Evolutionary conservation across 345 rosid species (phyloP).

Genomic region (Hibiscus syriacus): DNA sequence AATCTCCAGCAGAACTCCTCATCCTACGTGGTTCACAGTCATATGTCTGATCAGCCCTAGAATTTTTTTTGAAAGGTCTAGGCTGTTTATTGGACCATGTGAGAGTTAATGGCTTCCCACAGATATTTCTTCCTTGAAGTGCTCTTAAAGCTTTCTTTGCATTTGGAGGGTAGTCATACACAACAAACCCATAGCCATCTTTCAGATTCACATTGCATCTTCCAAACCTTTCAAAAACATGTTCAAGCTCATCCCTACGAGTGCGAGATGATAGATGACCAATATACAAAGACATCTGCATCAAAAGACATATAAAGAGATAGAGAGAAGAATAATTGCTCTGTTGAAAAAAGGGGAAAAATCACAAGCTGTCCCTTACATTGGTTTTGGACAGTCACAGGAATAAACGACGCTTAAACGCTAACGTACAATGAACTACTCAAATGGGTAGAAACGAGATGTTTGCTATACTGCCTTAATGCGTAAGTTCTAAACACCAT

Average conservation of each 20-base stretch:
- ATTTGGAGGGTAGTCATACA: conserved; percentile 36
- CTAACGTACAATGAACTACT: too few relatives aligned
- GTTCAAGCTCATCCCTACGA: conserved; percentile 31
- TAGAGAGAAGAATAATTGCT: too few relatives aligned
- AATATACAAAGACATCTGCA: conserved; percentile 43
- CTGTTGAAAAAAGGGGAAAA: too few relatives aligned
- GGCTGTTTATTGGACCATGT: conserved; percentile 52
- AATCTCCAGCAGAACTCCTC: conserved; percentile 14
- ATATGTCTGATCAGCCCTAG: conserved; percentile 15
- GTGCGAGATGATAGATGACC: conserved; percentile 32
- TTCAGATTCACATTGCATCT: conserved; percentile 31
- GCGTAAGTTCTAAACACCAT: too few relatives aligned
- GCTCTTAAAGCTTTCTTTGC: conserved; percentile 42
- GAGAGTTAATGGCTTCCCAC: conserved; percentile 36
- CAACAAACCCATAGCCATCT: conserved; percentile 48
- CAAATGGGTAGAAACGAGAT: too few relatives aligned
- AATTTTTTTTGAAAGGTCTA: conserved; percentile 18
- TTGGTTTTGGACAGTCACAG: not conserved
- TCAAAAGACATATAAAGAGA: not conserved
- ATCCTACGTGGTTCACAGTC: conserved; percentile 7
- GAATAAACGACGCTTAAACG: not conserved
- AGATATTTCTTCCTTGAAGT: conserved; percentile 28
- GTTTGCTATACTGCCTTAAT: too few relatives aligned
- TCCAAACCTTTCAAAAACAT: conserved; percentile 37
- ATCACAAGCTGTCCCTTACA: not conserved